A percentile compares a stretch with the other conserved stretches of the same genome.
Evolutionary conservation across 2,329 filamentous ascomycete species (phyloP).

Genomic region (Zymoseptoria pseudotritici): DNA sequence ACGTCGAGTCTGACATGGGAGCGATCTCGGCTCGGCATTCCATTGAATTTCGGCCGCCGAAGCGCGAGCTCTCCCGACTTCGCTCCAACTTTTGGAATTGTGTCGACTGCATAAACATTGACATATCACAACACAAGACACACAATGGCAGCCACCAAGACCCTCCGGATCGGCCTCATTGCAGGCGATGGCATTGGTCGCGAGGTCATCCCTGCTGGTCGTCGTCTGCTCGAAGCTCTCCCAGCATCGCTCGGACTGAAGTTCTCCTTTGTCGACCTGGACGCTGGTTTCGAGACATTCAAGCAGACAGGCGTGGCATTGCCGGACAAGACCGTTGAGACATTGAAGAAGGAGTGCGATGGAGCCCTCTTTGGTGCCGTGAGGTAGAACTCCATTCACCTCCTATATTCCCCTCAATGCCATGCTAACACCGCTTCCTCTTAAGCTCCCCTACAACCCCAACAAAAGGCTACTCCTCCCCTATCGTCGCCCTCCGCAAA

Average conservation of each 20-base stretch:
- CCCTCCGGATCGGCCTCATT: conserved; percentile 56
- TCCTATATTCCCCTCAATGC: neutral
- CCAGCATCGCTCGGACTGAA: conserved; percentile 84
- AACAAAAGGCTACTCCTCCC: conserved; percentile 91
- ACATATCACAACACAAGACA: neutral
- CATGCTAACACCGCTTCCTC: neutral
- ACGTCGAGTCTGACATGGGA: neutral
- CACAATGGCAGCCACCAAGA: neutral
- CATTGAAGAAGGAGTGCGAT: conserved; percentile 85
- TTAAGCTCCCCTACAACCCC: conserved; percentile 69
- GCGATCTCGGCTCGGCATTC: neutral
- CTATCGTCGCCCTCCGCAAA: conserved; percentile 95
- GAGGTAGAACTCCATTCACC: conserved; percentile 29
- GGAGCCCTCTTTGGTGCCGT: conserved; percentile 95
- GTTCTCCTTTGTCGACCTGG: conserved; percentile 88
- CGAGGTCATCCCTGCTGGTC: conserved; percentile 92
- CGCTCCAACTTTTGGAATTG: neutral
- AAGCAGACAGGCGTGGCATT: conserved; percentile 81
- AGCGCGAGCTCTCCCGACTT: neutral
- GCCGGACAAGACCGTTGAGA: conserved; percentile 82
- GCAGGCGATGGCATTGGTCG: conserved; percentile 96
- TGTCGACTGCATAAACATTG: neutral
- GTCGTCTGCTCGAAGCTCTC: conserved; percentile 84
- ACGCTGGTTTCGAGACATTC: conserved; percentile 91
- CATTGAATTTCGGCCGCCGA: neutral